phyloP scores from a whole-genome alignment of 2,329 filamentous ascomycete genomes.

The Xylariaceae sp. region DNA sequence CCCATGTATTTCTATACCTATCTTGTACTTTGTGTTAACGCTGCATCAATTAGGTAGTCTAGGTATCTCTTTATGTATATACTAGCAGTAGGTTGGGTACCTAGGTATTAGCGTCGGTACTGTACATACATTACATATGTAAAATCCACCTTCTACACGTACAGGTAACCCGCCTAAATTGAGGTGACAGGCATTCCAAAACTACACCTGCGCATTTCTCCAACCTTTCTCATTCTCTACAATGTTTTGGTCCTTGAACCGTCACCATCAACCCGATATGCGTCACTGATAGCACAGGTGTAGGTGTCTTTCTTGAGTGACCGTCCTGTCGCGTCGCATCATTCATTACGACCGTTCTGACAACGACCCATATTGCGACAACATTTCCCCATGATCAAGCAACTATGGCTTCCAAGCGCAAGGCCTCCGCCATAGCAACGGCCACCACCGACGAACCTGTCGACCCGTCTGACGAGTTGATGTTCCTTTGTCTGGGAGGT shows the following conservation, averaged over 20 bases:
- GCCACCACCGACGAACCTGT: conserved; percentile 77
- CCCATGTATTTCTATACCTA: no score
- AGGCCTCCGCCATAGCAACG: conserved; percentile 74
- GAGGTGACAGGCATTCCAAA: neutral
- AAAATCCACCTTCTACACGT: no score
- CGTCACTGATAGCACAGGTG: neutral
- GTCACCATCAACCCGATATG: neutral
- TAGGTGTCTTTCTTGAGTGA: neutral
- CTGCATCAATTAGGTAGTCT: no score
- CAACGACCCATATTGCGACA: neutral
- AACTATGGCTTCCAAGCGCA: conserved; percentile 89
- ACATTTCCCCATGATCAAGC: neutral
- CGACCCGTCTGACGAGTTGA: conserved; percentile 90
- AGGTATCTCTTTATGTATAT: no score
- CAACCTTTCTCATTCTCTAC: neutral
- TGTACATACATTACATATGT: no score
- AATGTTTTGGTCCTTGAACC: neutral
- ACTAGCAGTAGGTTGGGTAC: no score
- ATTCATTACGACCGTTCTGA: neutral
- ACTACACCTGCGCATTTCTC: neutral
- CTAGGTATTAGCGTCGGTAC: no score
- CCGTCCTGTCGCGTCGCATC: neutral
- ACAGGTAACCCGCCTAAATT: no score
- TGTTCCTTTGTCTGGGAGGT: conserved; percentile 90
- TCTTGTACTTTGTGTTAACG: no score